phyloP scores from a whole-genome alignment of 2,329 filamentous ascomycete species.

The Xylaria sp. region DNA sequence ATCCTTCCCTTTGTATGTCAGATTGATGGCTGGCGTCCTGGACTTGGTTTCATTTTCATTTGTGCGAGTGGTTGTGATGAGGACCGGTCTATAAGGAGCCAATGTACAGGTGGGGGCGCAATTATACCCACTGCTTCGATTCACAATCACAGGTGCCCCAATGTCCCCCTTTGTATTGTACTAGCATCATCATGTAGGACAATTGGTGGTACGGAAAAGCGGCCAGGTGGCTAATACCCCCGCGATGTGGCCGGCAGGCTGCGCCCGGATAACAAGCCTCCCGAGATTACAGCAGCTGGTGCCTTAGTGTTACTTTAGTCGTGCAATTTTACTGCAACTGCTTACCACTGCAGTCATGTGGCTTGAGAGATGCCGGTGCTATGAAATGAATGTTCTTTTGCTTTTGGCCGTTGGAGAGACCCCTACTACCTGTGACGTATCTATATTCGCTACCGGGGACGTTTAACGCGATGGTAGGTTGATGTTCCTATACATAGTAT shows the following conservation, averaged over 20 bases:
- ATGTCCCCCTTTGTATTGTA: slow-evolving; percentile 29
- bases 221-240: slow-evolving; percentile 24
- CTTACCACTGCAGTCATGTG: not conserved
- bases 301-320: slow-evolving; percentile 32
- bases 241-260: slow-evolving; percentile 24
- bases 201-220: slow-evolving; percentile 23
- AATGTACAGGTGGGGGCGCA: slow-evolving; percentile 34
- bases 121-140: slow-evolving; percentile 34
- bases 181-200: slow-evolving; percentile 37
- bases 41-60: slow-evolving; percentile 25
- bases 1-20: slow-evolving; percentile 35
- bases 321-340: slow-evolving; percentile 28
- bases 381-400: not conserved
- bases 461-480: not conserved
- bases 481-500: not conserved
- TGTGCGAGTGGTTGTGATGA: slow-evolving; percentile 25
- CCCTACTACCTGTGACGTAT: not conserved
- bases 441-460: not conserved
- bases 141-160: slow-evolving; percentile 23
- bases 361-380: not conserved
- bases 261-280: slow-evolving; percentile 34
- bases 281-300: slow-evolving; percentile 38
- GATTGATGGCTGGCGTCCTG: slow-evolving; percentile 36
- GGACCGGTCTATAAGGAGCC: slow-evolving; percentile 32
- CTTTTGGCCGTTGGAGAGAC: not conserved